Evolutionary conservation across 805 yeast genomes (phyloP), one percentile per base, ranked within the genome.

Genomic region (Starmerella floris): DNA sequence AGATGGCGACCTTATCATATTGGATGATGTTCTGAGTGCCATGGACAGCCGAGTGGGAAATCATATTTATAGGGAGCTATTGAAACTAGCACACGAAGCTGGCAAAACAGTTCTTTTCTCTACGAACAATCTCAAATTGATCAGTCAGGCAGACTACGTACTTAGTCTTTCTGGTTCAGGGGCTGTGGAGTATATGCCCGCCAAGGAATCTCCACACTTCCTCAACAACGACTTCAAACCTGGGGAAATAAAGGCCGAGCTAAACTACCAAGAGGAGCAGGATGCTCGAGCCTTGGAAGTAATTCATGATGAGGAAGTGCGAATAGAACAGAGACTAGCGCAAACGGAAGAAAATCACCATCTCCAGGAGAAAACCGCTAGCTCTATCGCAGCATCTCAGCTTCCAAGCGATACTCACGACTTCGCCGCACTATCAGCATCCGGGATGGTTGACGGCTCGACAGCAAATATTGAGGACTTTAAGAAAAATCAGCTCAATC

Each of bases 11-110:
- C 71, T 81, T 34, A 64, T 80, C 13, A 58, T 83, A 32, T 61
- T 83, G 44, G 94, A 83, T 56, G 94, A 83, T 59, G 84, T 82
- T 13, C 65, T 83, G 46, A 75, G 83, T 65, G 94, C 94, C 2
- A 91, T 83, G 21, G 94, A 83, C 63, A 81, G 91, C 11, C 73
- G 80, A 53, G 94, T 83, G 22, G 93, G 91, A n/a, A 73, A 72
- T 40, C 79, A 76, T 50, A 78, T 83, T 38, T 72, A 81, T 71
- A 25, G 30, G 4, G 72, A 74, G 28, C 65, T 73, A 31, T 80
- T 93, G 60, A 58, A 81, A 30, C 50, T 70, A 46, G 83, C 81
- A 0, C 48, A 73, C 21, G 56, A 81, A 43, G 61, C 62, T 28
- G 59, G 60, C 17, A 75, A 70, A 51, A 83, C 94, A 0, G 68